These are phyloP conservation scores for Colletotrichum brevisporum DNA, from an alignment of 2,329 filamentous ascomycete species.

Conservation along the genomic window DNA sequence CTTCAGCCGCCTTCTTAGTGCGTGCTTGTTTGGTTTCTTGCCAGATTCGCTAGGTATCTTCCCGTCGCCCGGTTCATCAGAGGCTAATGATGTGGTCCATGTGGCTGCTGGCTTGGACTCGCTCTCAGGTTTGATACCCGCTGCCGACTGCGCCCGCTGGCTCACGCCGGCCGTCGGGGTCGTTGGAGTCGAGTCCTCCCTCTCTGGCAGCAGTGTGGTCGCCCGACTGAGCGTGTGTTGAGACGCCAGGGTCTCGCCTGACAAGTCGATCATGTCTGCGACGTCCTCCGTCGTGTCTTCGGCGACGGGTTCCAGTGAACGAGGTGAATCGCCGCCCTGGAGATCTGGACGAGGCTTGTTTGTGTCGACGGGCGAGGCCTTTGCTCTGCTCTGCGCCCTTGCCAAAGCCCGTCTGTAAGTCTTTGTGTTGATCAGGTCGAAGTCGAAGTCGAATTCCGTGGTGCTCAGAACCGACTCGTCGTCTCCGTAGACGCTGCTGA, in stretches of 20 bases:
- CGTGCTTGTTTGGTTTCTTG: neutral
- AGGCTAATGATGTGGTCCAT: no score
- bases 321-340: neutral
- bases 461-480: conserved; percentile 37
- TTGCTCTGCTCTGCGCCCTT: neutral
- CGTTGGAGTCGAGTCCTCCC: neutral
- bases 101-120: no score
- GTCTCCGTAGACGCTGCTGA: neutral
- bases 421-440: conserved; percentile 33
- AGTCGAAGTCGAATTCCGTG: conserved; percentile 37
- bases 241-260: neutral
- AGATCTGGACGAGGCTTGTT: neutral
- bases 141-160: neutral
- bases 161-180: neutral
- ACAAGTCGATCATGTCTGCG: conserved; percentile 2
- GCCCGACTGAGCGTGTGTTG: conserved; percentile 5
- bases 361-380: neutral
- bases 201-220: conserved; percentile 12
- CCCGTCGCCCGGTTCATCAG: neutral
- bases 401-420: conserved; percentile 31
- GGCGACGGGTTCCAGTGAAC: neutral
- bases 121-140: neutral
- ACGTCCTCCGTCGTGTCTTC: conserved; percentile 1
- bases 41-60: neutral
- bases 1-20: neutral